Percentiles rank a stretch among this genome's conserved stretches.
Evolutionary conservation across 257 asterid species (phyloP).

Genomic region (Striga asiatica): DNA sequence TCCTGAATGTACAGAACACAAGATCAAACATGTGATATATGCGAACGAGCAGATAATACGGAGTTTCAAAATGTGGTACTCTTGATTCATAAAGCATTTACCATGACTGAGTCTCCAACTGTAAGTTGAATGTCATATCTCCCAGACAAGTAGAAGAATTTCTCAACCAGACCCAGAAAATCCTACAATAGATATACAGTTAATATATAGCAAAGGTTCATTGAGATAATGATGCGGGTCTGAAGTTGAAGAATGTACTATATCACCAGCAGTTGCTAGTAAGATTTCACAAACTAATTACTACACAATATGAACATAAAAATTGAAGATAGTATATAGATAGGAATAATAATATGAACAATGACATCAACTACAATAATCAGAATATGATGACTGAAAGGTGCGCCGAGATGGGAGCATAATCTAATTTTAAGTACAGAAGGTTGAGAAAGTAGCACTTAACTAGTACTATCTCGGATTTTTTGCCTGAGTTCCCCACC

Average conservation of each 20-base stretch:
- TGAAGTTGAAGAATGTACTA: constrained; percentile 1
- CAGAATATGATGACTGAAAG: background rate
- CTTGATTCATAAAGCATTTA: constrained; percentile 22
- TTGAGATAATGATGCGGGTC: background rate
- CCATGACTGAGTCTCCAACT: constrained; percentile 89
- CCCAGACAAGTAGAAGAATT: constrained; percentile 81
- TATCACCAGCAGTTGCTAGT: background rate
- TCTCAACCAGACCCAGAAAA: constrained; percentile 93
- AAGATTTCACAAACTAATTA: background rate
- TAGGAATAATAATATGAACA: background rate
- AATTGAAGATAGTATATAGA: background rate
- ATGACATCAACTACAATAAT: background rate
- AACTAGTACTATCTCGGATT: constrained; percentile 62
- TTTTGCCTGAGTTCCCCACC: constrained; percentile 60
- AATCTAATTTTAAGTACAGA: background rate
- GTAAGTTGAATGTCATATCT: constrained; percentile 77
- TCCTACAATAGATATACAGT: constrained; percentile 51
- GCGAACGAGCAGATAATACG: background rate
- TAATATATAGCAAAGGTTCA: constrained; percentile 9
- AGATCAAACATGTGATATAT: background rate
- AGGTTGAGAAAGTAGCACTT: constrained; percentile 25
- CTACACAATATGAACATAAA: background rate
- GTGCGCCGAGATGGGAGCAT: background rate
- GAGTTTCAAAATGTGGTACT: constrained; percentile 5
- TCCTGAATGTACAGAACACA: constrained; percentile 40